Base-by-base conservation (phyloP, 2,329 filamentous ascomycete species). In the Epichloe gansuensis region DNA sequence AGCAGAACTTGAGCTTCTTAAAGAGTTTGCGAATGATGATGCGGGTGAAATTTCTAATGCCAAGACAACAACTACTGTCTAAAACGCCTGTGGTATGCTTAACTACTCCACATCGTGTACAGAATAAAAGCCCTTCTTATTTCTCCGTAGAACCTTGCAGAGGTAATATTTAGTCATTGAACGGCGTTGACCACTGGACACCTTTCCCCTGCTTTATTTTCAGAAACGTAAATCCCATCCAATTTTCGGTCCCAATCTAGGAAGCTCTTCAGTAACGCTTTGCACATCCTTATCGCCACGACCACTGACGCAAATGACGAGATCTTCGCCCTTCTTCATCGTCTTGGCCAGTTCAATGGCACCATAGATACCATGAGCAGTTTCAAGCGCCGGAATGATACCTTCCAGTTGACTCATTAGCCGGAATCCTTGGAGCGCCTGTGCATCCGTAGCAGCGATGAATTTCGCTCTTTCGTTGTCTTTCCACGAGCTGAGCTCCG, bases 241-340 rank as follows among this genome's bases (percentile, higher is more conserved):
- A 68, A 98, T 97, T 74, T 85, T 76, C 7, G 93, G 93, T 0
- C 93, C 91, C 56, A 98, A 69, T 59, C 78, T 86, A 17, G 91
- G 91, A 64, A 98, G 71, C 71, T 95, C 89, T 64, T 98, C 93
- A 0, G 93, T 93, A 49, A 98, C 91, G 63, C 88, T 95, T 79
- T 98, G 90, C 54, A 98, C 93, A 65, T 98, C 93, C 81, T 98
- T 98, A 71, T 98, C 93, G 56, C 93, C 93, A 60, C 93, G 77
- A 8, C 93, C 93, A 64, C 87, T 94, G 39, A 98, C 68, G 71
- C 91, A 97, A 56, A 98, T 90, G 54, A 98, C 91, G 31, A 98
- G 73, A 63, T 97, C 89, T 71, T 96, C 74, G 50, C 80, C 89
- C 73, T 89, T 87, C 59, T 78, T 77, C 88, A 96, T 90, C 53